phyloP scores from a whole-genome alignment of 2,329 filamentous ascomycete genomes.

The Fusarium xyrophilum region DNA sequence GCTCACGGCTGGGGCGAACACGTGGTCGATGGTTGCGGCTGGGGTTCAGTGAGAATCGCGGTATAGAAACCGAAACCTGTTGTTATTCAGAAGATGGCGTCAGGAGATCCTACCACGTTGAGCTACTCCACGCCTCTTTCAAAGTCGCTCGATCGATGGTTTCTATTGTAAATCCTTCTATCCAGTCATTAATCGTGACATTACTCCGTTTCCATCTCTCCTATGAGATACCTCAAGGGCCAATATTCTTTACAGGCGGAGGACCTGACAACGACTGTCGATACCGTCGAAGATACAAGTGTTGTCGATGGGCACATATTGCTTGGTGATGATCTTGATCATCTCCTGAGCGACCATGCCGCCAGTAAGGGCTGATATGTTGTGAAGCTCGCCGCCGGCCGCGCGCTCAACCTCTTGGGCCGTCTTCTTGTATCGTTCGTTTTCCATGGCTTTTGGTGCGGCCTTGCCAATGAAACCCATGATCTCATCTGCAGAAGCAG shows the following conservation, averaged over 20 bases:
- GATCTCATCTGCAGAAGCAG: slow-evolving; percentile 61
- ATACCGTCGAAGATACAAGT: slow-evolving; percentile 76
- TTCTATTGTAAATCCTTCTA: slow-evolving; percentile 19
- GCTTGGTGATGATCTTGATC: slow-evolving; percentile 84
- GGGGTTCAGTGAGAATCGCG: background rate
- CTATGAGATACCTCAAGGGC: background rate
- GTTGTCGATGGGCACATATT: slow-evolving; percentile 75
- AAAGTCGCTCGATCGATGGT: background rate
- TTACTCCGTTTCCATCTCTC: background rate
- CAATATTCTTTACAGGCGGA: slow-evolving; percentile 54
- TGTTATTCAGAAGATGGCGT: background rate
- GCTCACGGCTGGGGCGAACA: background rate
- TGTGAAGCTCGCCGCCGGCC: slow-evolving; percentile 87
- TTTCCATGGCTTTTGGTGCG: slow-evolving; percentile 56
- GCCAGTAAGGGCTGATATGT: slow-evolving; percentile 84
- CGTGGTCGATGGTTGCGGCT: background rate
- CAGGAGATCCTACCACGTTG: background rate
- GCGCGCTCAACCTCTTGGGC: slow-evolving; percentile 76
- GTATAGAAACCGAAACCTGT: background rate
- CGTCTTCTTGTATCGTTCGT: slow-evolving; percentile 59
- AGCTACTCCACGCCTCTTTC: background rate
- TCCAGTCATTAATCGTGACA: slow-evolving; percentile 18
- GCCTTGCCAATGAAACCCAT: slow-evolving; percentile 53
- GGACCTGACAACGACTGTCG: slow-evolving; percentile 64
- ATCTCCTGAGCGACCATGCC: slow-evolving; percentile 97